Percentiles rank a stretch among this genome's conserved stretches.
Conservation (phyloP, 805 yeast species). For the Zygosaccharomyces kombuchaensis region DNA sequence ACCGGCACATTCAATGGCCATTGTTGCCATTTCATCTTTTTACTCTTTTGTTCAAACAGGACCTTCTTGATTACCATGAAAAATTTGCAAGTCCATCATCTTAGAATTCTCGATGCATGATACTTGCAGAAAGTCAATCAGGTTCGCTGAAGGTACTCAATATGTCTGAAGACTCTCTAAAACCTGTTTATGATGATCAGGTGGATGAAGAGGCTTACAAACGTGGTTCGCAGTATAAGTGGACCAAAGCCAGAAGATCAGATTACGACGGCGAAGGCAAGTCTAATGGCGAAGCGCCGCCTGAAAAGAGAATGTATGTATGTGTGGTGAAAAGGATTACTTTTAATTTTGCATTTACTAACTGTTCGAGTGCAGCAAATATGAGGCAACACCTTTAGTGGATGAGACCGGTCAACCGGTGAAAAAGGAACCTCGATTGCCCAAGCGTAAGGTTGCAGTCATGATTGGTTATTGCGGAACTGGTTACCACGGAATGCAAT, state of each 20-base stretch:
- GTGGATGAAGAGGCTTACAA: conserved; percentile 40
- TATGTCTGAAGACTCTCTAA: conserved; percentile 24
- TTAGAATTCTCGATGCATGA: neutral
- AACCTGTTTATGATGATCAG: conserved; percentile 34
- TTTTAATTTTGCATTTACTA: neutral
- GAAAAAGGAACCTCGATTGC: conserved; percentile 57
- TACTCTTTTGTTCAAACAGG: neutral
- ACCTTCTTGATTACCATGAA: conserved; percentile 1
- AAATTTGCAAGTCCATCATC: conserved; percentile 5
- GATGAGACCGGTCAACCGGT: conserved; percentile 63
- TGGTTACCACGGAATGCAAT: conserved; percentile 95
- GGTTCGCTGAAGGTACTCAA: neutral
- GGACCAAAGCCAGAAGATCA: conserved; percentile 31
- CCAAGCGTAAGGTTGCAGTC: conserved; percentile 89
- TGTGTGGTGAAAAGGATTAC: conserved; percentile 3
- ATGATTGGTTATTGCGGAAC: conserved; percentile 93
- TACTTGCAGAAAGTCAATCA: conserved; percentile 2
- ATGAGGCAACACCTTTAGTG: conserved; percentile 21
- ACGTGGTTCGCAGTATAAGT: conserved; percentile 40
- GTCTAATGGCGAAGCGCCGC: conserved; percentile 17
- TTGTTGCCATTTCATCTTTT: neutral
- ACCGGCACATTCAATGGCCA: neutral
- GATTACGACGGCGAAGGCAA: conserved; percentile 19
- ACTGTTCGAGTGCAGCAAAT: conserved; percentile 11
- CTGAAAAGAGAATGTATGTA: conserved; percentile 28